A percentile compares a stretch with the other conserved stretches of the same genome.
Conservation (phyloP, 2,329 filamentous ascomycete genomes). For the Aspergillus ochraceus region DNA sequence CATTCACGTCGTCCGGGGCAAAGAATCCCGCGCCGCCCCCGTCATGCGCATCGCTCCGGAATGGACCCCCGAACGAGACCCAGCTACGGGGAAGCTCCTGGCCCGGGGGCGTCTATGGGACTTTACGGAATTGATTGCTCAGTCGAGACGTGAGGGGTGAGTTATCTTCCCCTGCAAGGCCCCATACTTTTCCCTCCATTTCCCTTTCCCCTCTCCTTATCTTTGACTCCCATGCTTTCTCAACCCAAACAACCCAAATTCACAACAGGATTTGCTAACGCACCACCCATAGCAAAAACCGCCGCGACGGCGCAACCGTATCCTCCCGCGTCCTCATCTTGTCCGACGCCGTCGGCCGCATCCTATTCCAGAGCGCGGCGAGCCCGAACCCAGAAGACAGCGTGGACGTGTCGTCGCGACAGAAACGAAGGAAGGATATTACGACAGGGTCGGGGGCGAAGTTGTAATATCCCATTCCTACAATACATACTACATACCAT, state of each 20-base stretch:
- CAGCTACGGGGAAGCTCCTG: slow-evolving; percentile 59
- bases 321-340: slow-evolving; percentile 76
- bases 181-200: neutral
- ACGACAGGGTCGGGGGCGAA: slow-evolving; percentile 34
- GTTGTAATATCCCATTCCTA: slow-evolving; percentile 17
- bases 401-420: slow-evolving; percentile 34
- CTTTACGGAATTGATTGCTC: slow-evolving; percentile 85
- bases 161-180: slow-evolving; percentile 11
- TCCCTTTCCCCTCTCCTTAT: no score
- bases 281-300: slow-evolving; percentile 66
- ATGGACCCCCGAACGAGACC: slow-evolving; percentile 72
- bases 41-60: slow-evolving; percentile 67
- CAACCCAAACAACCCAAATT: neutral
- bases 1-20: slow-evolving; percentile 68
- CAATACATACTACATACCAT: no score
- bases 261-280: no score
- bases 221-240: no score
- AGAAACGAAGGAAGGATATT: slow-evolving; percentile 39
- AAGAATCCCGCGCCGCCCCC: slow-evolving; percentile 48
- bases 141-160: slow-evolving; percentile 75
- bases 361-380: slow-evolving; percentile 57
- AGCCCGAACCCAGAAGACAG: slow-evolving; percentile 24
- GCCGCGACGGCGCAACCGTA: slow-evolving; percentile 89
- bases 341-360: slow-evolving; percentile 69
- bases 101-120: slow-evolving; percentile 82